These are phyloP conservation scores for Kuraishia borneana DNA, from an alignment of 805 yeast genomes.

Conservation along the genomic window DNA sequence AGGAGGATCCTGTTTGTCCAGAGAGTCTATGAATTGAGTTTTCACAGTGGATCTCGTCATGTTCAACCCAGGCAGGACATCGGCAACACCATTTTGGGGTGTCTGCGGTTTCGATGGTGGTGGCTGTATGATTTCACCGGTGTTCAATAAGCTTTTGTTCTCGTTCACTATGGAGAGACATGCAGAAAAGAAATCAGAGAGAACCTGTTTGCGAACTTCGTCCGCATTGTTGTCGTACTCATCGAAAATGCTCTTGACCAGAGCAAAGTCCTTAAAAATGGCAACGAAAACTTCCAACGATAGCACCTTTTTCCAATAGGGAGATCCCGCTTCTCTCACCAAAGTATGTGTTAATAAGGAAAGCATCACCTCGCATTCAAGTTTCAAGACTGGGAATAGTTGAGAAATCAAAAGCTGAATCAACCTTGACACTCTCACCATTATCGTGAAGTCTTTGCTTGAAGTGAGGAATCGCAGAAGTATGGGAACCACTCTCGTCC, in stretches of 20 bases:
- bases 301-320: slow-evolving; percentile 64
- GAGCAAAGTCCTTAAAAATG: slow-evolving; percentile 42
- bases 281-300: slow-evolving; percentile 64
- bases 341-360: slow-evolving; percentile 66
- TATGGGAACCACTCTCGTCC: slow-evolving; percentile 66
- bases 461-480: slow-evolving; percentile 54
- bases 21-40: slow-evolving; percentile 54
- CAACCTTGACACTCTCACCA: slow-evolving; percentile 67
- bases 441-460: slow-evolving; percentile 50
- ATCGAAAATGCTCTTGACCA: slow-evolving; percentile 40
- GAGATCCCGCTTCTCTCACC: slow-evolving; percentile 40
- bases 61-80: slow-evolving; percentile 24
- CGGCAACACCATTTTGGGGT: slow-evolving; percentile 3
- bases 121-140: slow-evolving; percentile 21
- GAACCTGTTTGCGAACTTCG: slow-evolving; percentile 46
- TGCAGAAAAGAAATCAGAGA: slow-evolving; percentile 40
- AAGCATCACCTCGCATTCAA: slow-evolving; percentile 75
- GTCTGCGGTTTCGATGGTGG: slow-evolving; percentile 9
- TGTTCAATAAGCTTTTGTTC: slow-evolving; percentile 19
- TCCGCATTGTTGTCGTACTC: slow-evolving; percentile 45
- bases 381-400: slow-evolving; percentile 48
- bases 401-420: slow-evolving; percentile 50
- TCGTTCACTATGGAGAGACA: slow-evolving; percentile 25
- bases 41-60: slow-evolving; percentile 32
- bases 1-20: slow-evolving; percentile 80